These are phyloP conservation scores for Claviceps sp. DNA, from an alignment of 2,329 filamentous ascomycete genomes.

Conservation along the genomic window DNA sequence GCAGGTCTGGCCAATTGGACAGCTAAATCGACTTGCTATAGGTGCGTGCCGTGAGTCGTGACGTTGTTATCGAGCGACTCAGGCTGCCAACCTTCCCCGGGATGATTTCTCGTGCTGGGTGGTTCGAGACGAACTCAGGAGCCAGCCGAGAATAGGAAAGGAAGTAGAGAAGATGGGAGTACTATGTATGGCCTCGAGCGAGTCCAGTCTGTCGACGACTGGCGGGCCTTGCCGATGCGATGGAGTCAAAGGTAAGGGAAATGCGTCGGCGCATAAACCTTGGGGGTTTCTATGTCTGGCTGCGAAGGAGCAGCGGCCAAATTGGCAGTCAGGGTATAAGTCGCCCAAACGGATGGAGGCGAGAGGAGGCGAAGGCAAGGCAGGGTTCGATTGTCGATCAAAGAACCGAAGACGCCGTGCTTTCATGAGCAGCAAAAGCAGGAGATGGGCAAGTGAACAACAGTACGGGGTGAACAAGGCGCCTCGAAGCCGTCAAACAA, in stretches of 20 bases:
- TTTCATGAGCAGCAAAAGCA: background rate
- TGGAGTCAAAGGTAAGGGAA: slow-evolving; percentile 2
- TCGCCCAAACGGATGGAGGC: background rate
- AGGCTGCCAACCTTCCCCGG: background rate
- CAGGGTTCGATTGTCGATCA: background rate
- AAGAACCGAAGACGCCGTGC: background rate
- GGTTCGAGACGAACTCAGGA: background rate
- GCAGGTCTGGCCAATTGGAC: background rate
- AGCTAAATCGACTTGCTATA: background rate
- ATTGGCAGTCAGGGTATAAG: background rate
- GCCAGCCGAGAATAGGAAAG: background rate
- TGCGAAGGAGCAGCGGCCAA: slow-evolving; percentile 3
- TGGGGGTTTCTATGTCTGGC: background rate
- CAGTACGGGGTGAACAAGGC: background rate
- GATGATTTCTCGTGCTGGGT: background rate
- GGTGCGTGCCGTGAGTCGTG: background rate
- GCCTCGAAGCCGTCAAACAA: background rate
- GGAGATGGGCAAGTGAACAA: background rate
- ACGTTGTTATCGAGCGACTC: background rate
- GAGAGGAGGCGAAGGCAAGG: background rate
- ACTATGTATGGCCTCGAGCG: background rate
- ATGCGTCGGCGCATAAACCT: slow-evolving; percentile 6
- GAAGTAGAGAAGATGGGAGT: background rate
- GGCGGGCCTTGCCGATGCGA: background rate
- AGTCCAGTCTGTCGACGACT: background rate